phyloP scores from a whole-genome alignment of 345 rosid genomes.

The Linum trigynum region DNA sequence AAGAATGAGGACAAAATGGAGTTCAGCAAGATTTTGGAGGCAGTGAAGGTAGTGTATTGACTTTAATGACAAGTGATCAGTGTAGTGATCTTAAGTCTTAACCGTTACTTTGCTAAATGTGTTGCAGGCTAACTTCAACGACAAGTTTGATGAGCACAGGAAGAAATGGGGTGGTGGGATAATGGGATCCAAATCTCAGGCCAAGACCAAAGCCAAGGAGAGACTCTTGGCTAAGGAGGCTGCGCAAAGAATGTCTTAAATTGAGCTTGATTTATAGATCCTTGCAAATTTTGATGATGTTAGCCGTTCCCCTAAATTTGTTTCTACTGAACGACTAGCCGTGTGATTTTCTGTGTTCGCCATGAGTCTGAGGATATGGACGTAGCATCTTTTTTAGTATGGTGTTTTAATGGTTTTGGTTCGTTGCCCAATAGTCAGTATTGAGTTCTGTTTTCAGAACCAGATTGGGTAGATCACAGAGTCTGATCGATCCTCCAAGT shows the following conservation, averaged over 20 bases:
- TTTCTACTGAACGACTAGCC: background rate
- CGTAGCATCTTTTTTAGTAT: too few relatives aligned
- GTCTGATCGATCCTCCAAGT: too few relatives aligned
- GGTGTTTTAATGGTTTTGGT: too few relatives aligned
- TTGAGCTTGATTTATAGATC: background rate
- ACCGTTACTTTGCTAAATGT: background rate
- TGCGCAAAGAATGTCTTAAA: constrained; percentile 58
- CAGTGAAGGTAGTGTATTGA: constrained; percentile 47
- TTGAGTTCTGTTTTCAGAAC: too few relatives aligned
- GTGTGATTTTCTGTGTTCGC: background rate
- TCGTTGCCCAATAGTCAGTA: too few relatives aligned
- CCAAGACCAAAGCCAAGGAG: constrained; percentile 65
- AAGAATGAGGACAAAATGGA: constrained; percentile 76
- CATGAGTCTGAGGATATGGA: background rate
- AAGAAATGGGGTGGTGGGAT: constrained; percentile 88
- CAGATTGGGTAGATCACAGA: too few relatives aligned
- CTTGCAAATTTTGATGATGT: background rate
- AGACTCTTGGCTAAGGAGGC: constrained; percentile 62
- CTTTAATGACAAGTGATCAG: constrained; percentile 49
- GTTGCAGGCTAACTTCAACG: constrained; percentile 36
- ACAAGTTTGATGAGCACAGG: constrained; percentile 60
- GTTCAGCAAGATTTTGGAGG: constrained; percentile 63
- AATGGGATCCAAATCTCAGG: constrained; percentile 87
- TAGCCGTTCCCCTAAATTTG: background rate
- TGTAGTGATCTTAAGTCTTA: background rate